Base-by-base conservation (phyloP, 108 stramenopile genomes). In the Nitzschia palea region DNA sequence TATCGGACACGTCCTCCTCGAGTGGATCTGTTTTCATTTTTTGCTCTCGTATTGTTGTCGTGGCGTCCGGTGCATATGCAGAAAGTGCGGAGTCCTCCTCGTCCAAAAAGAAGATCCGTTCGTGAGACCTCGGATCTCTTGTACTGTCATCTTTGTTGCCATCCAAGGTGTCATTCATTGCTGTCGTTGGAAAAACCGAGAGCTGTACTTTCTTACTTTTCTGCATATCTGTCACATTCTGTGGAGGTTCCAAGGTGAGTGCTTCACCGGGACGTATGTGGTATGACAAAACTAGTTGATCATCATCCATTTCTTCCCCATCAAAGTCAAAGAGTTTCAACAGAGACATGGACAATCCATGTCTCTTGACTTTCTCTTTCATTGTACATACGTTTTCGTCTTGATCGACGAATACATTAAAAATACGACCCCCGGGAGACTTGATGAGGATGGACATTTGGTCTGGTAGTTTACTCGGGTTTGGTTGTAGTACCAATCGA, bases 391-490 rank as follows among this genome's bases (percentile, higher is more conserved):
- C 44, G 2, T 18, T 4, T 27, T 76, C 74, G 23, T 76, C 74
- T 10, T 55, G 72, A 36, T 65, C 65, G 9, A 73, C 60, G 35
- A 59, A 44, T 28, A 73, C 50, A 12, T 51, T 32, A 37, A 51
- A 73, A 15, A 17, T 53, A 22, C 31, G 42, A 45, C 61, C 37
- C 9, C 43, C 26, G 9, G 61, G 30, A 1, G 57, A 34, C 4
- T 58, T 58, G 22, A 58, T 33, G 1, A 15, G 61, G 2, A 70
- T 28, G 33, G 50, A 23, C 45, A 48, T 55, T n/a, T 62, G 36
- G 4, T 70, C 58, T 45, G 67, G 67, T 57, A 57, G 34, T 45
- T 68, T 28, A n/a, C n/a, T n/a, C n/a, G n/a, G n/a, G n/a, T n/a
- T n/a, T n/a, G n/a, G n/a, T n/a, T n/a, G n/a, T n/a, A n/a, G n/a